Conservation (phyloP, 495 filamentous ascomycete species). For the Aspergillus kassunensis region DNA sequence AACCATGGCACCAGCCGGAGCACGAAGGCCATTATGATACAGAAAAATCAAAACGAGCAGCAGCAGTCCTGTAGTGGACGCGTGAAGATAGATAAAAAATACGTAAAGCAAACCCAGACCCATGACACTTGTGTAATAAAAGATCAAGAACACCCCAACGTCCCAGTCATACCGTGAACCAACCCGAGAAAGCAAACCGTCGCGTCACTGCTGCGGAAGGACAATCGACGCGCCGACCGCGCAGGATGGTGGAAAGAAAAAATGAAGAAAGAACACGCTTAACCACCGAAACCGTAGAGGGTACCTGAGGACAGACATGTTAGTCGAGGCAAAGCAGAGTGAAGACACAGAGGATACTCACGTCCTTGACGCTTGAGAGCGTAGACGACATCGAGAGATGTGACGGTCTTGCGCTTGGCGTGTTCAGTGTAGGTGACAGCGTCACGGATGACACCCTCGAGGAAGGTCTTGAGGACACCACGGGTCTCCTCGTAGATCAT, state of each 20-base stretch:
- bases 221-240: slow-evolving; percentile 34
- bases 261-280: slow-evolving; percentile 45
- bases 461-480: slow-evolving; percentile 99
- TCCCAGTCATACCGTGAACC: slow-evolving; percentile 49
- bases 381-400: slow-evolving; percentile 95
- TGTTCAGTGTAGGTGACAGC: slow-evolving; percentile 99
- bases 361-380: slow-evolving; percentile 96
- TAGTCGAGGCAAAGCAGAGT: slow-evolving; percentile 23
- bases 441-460: slow-evolving; percentile 99
- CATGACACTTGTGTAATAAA: slow-evolving; percentile 44
- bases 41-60: slow-evolving; percentile 45
- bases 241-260: slow-evolving; percentile 31
- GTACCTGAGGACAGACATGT: slow-evolving; percentile 46
- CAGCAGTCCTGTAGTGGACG: slow-evolving; percentile 44
- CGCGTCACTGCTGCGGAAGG: slow-evolving; percentile 33
- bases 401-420: slow-evolving; percentile 98
- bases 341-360: slow-evolving; percentile 29
- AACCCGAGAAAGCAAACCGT: slow-evolving; percentile 41
- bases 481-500: slow-evolving; percentile 99
- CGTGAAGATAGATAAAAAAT: slow-evolving; percentile 38
- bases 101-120: slow-evolving; percentile 47
- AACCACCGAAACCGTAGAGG: slow-evolving; percentile 99
- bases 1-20: slow-evolving; percentile 40
- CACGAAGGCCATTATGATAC: slow-evolving; percentile 47
- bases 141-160: slow-evolving; percentile 52